phyloP scores from a whole-genome alignment of 768 basidiomycete genomes.

The Dentipellis sp. region DNA sequence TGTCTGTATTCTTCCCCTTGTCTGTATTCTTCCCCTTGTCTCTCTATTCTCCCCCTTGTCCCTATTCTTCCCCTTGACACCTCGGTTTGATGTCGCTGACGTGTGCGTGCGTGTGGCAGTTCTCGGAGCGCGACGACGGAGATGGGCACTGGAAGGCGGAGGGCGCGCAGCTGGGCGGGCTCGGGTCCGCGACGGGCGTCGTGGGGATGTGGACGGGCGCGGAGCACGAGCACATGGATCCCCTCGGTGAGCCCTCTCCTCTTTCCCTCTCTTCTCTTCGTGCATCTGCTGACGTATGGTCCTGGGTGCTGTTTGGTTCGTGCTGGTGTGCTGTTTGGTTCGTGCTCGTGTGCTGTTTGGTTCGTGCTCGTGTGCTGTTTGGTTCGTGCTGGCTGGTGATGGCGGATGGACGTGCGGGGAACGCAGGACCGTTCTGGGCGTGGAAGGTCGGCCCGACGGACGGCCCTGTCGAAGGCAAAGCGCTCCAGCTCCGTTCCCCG shows the following conservation, averaged over 20 bases:
- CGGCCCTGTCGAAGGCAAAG: slow-evolving; percentile 3
- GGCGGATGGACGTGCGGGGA: too few relatives aligned
- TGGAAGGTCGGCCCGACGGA: slow-evolving; percentile 27
- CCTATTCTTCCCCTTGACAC: too few relatives aligned
- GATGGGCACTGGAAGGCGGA: slow-evolving; percentile 43
- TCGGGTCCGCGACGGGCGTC: slow-evolving; percentile 43
- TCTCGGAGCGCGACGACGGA: slow-evolving; percentile 18
- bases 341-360: too few relatives aligned
- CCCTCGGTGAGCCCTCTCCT: slow-evolving; percentile 26
- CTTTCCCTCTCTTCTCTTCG: background rate
- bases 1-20: too few relatives aligned
- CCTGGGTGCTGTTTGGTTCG: too few relatives aligned
- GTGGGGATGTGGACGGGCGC: slow-evolving; percentile 51
- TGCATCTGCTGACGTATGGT: background rate
- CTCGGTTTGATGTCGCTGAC: background rate
- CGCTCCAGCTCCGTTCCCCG: slow-evolving; percentile 1
- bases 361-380: too few relatives aligned
- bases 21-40: too few relatives aligned
- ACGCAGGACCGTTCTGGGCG: slow-evolving; percentile 32
- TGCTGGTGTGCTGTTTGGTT: too few relatives aligned
- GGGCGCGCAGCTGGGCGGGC: slow-evolving; percentile 46
- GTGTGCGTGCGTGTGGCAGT: slow-evolving; percentile 5
- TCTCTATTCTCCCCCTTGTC: too few relatives aligned
- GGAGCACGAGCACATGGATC: slow-evolving; percentile 33
- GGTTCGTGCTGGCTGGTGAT: too few relatives aligned